Percentiles rank a stretch among this genome's conserved stretches.
phyloP scores from a whole-genome alignment of 2,329 filamentous ascomycete genomes.

The Aspergillus sp. region DNA sequence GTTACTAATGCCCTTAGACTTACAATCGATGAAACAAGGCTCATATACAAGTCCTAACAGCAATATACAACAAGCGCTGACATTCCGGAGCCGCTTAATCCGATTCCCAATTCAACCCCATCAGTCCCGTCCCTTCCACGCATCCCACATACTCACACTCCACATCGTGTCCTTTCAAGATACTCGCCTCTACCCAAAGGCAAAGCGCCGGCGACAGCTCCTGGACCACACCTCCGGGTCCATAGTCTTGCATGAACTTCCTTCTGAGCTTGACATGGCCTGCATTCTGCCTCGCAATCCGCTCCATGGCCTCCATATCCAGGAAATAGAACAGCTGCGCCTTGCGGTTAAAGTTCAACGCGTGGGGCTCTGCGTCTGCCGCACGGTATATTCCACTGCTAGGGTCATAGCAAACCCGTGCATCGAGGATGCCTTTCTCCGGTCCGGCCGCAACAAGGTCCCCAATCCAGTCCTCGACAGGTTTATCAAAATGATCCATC shows the following conservation, averaged over 20 bases:
- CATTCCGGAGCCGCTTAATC: background rate
- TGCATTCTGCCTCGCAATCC: slow-evolving; percentile 16
- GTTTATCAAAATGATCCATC: slow-evolving; percentile 19
- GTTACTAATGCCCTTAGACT: too few relatives aligned
- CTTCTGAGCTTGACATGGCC: slow-evolving; percentile 19
- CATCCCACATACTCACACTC: slow-evolving; percentile 28
- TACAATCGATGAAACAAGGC: too few relatives aligned
- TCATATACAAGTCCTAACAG: background rate
- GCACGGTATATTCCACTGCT: background rate
- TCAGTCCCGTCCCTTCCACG: slow-evolving; percentile 23
- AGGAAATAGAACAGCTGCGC: slow-evolving; percentile 25
- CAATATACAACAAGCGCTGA: background rate
- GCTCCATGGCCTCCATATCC: slow-evolving; percentile 23
- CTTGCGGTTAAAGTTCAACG: slow-evolving; percentile 21
- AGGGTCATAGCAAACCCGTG: slow-evolving; percentile 20
- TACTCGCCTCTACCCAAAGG: slow-evolving; percentile 25
- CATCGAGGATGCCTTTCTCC: slow-evolving; percentile 14
- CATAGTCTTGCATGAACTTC: slow-evolving; percentile 21
- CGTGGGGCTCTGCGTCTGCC: background rate
- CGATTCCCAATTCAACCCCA: slow-evolving; percentile 3
- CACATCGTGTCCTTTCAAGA: slow-evolving; percentile 20
- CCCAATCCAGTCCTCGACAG: slow-evolving; percentile 14
- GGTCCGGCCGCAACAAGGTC: slow-evolving; percentile 12
- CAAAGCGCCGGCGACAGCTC: slow-evolving; percentile 8
- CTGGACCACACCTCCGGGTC: slow-evolving; percentile 12